These are phyloP conservation scores for Tuber magnatum DNA, from an alignment of 495 filamentous ascomycete species.

Conservation along the genomic window DNA sequence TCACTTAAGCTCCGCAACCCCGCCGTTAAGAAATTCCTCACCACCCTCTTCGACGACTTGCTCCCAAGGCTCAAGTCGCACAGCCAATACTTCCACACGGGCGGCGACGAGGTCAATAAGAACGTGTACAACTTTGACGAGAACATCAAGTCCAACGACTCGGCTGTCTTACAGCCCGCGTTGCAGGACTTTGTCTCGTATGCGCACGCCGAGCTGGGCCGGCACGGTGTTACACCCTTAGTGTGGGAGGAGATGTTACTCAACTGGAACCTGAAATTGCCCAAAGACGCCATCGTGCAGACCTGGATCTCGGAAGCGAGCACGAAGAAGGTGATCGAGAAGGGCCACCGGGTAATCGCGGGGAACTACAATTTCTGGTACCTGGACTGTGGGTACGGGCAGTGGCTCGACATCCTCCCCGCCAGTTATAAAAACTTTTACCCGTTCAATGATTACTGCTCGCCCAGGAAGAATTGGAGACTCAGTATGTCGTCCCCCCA, in stretches of 20 bases:
- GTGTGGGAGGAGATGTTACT: conserved; percentile 80
- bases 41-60: conserved; percentile 61
- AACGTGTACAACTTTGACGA: conserved; percentile 67
- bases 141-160: conserved; percentile 56
- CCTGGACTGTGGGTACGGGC: conserved; percentile 66
- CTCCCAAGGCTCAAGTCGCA: conserved; percentile 63
- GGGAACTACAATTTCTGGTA: conserved; percentile 78
- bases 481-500: conserved; percentile 39
- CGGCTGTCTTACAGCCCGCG: conserved; percentile 56
- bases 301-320: conserved; percentile 58
- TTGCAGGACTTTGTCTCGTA: conserved; percentile 64
- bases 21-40: conserved; percentile 59
- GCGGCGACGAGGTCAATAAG: conserved; percentile 72
- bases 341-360: conserved; percentile 60
- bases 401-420: conserved; percentile 62
- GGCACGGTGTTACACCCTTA: conserved; percentile 57
- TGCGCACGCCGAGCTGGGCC: conserved; percentile 54
- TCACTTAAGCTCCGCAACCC: conserved; percentile 64
- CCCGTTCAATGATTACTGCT: conserved; percentile 72
- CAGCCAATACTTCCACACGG: conserved; percentile 68
- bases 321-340: conserved; percentile 50
- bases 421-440: conserved; percentile 46
- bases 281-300: conserved; percentile 60
- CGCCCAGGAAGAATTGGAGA: conserved; percentile 67
- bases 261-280: conserved; percentile 64